Percentiles rank a stretch among this genome's conserved stretches.
Conservation (phyloP, 768 basidiomycete species). For the Mycena indigotica region DNA sequence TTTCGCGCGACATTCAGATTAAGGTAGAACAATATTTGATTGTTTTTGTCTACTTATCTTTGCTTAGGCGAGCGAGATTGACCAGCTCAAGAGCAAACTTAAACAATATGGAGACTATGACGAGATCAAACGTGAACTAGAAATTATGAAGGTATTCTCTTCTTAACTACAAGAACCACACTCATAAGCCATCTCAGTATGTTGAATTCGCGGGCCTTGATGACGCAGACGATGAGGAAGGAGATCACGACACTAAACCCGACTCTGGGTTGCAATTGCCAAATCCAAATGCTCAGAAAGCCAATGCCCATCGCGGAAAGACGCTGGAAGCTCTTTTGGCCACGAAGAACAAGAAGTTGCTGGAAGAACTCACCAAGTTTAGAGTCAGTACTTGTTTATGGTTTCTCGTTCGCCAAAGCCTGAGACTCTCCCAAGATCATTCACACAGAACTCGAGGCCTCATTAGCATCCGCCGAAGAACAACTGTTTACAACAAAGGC, state of each 20-base stretch:
- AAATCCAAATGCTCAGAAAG: slow-evolving; percentile 86
- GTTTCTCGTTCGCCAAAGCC: neutral
- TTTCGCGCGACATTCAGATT: slow-evolving; percentile 59
- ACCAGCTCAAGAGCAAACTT: slow-evolving; percentile 66
- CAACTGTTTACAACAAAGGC: slow-evolving; percentile 58
- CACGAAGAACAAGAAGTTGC: slow-evolving; percentile 88
- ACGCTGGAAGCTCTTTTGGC: slow-evolving; percentile 91
- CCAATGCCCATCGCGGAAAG: slow-evolving; percentile 72
- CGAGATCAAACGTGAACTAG: slow-evolving; percentile 95
- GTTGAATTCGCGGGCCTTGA: slow-evolving; percentile 95
- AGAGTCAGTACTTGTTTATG: slow-evolving; percentile 52
- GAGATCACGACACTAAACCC: slow-evolving; percentile 41
- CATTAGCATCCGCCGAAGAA: slow-evolving; percentile 57
- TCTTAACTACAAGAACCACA: too few relatives aligned
- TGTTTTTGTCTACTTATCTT: neutral
- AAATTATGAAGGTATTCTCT: slow-evolving; percentile 91
- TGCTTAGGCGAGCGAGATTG: slow-evolving; percentile 62
- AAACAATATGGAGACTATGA: slow-evolving; percentile 86
- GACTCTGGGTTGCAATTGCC: slow-evolving; percentile 71
- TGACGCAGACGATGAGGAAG: slow-evolving; percentile 64
- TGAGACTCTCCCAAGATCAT: slow-evolving; percentile 57
- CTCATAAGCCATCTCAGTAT: too few relatives aligned
- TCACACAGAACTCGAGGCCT: slow-evolving; percentile 77
- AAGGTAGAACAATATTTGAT: slow-evolving; percentile 41
- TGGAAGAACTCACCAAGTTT: slow-evolving; percentile 91